These are phyloP conservation scores for Phytopythium montanum DNA, from an alignment of 352 stramenopile species.

Conservation along the genomic window DNA sequence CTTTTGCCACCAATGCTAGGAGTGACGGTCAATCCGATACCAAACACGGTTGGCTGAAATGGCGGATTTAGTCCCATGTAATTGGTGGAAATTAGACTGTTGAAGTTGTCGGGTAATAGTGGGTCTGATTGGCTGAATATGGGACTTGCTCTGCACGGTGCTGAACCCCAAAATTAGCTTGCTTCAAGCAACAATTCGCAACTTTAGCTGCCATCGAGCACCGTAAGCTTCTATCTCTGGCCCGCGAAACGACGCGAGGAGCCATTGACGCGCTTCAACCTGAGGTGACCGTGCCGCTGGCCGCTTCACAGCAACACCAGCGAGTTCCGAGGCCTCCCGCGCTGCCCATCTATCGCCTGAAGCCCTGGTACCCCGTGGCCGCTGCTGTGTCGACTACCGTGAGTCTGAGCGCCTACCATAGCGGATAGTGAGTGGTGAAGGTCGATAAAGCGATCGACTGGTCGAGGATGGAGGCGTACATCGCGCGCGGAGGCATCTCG, in stretches of 20 bases:
- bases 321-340: not conserved
- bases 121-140: not conserved
- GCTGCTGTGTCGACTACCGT: not conserved
- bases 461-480: constrained; percentile 59
- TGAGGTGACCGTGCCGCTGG: not conserved
- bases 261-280: constrained; percentile 1
- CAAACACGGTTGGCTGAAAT: constrained; percentile 1
- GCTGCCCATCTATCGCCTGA: not conserved
- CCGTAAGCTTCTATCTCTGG: constrained; percentile 15
- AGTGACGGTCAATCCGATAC: not conserved
- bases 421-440: not conserved
- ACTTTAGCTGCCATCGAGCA: not conserved
- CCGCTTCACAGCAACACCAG: not conserved
- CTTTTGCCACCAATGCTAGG: not conserved
- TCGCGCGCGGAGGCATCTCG: constrained; percentile 72
- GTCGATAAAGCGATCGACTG: not conserved
- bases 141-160: not conserved
- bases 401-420: not conserved
- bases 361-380: not conserved
- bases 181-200: not conserved
- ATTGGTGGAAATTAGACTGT: constrained; percentile 1
- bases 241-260: constrained; percentile 25
- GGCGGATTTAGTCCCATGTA: not conserved
- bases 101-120: not conserved
- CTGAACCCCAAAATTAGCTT: not conserved